phyloP scores from a whole-genome alignment of 441 rosid species.

The Sinapis alba region DNA sequence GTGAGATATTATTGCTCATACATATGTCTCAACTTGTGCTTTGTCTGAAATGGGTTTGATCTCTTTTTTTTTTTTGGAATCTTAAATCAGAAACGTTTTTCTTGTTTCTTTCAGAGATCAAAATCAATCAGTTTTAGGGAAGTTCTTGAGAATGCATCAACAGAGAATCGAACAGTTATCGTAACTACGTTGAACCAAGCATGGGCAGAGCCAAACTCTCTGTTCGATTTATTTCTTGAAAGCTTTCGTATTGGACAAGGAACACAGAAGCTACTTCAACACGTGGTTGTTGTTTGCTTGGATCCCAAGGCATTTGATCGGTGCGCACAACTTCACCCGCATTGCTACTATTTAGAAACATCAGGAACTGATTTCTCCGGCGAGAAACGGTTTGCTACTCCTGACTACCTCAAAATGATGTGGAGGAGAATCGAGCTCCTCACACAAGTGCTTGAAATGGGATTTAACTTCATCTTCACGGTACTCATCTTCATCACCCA shows the following conservation, averaged over 20 bases:
- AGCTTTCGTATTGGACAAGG: slow-evolving; percentile 46
- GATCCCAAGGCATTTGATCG: slow-evolving; percentile 49
- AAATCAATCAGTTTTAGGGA: slow-evolving; percentile 32
- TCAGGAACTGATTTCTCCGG: slow-evolving; percentile 43
- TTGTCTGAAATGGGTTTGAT: neutral
- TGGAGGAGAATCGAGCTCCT: slow-evolving; percentile 52
- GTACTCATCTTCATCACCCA: slow-evolving; percentile 33
- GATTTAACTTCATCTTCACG: slow-evolving; percentile 53
- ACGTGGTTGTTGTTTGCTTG: slow-evolving; percentile 44
- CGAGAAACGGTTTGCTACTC: slow-evolving; percentile 45
- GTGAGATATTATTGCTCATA: slow-evolving; percentile 7
- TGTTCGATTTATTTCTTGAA: slow-evolving; percentile 48
- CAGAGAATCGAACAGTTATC: slow-evolving; percentile 47
- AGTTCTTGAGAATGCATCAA: slow-evolving; percentile 36
- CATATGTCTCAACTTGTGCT: neutral
- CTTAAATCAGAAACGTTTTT: neutral
- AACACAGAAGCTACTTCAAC: slow-evolving; percentile 41
- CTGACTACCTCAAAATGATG: slow-evolving; percentile 52
- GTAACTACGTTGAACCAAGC: slow-evolving; percentile 51
- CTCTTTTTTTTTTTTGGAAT: neutral
- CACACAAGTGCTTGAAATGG: slow-evolving; percentile 41
- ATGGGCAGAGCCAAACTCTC: slow-evolving; percentile 50
- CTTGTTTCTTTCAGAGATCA: slow-evolving; percentile 18
- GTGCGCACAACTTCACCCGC: slow-evolving; percentile 39
- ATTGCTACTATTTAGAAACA: slow-evolving; percentile 40